These are phyloP conservation scores for Bonia amplexicaulis DNA, from an alignment of 176 grass and related monocot species.

Conservation along the genomic window DNA sequence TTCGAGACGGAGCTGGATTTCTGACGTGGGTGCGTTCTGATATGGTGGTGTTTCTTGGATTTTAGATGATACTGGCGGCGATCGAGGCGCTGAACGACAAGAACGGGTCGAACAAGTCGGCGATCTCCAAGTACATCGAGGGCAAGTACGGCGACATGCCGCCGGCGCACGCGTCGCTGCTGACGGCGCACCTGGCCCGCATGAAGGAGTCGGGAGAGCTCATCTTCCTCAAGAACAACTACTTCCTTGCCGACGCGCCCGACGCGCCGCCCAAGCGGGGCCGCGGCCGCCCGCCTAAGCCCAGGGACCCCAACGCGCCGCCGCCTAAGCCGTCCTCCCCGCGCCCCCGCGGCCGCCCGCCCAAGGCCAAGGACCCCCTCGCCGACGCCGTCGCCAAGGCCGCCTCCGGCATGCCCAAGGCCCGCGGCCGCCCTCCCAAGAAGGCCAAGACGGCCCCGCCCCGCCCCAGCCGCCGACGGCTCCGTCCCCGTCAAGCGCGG, in stretches of 20 bases:
- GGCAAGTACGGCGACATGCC: constrained; percentile 58
- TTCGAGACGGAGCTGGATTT: neutral
- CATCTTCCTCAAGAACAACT: constrained; percentile 74
- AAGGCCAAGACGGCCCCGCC: constrained; percentile 30
- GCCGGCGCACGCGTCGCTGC: constrained; percentile 60
- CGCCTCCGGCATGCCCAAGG: constrained; percentile 47
- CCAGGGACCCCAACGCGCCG: constrained; percentile 29
- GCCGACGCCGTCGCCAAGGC: constrained; percentile 40
- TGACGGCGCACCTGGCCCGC: constrained; percentile 76
- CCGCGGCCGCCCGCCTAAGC: constrained; percentile 66
- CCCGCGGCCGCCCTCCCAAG: constrained; percentile 64
- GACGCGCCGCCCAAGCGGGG: constrained; percentile 67
- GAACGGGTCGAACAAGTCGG: constrained; percentile 76
- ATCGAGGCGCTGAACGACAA: constrained; percentile 55
- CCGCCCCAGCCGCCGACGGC: neutral
- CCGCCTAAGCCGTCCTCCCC: constrained; percentile 24
- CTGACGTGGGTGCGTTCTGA: neutral
- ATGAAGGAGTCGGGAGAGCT: constrained; percentile 91
- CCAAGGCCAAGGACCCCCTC: constrained; percentile 54
- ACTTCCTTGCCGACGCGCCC: constrained; percentile 46
- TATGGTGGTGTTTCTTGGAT: neutral
- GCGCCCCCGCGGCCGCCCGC: constrained; percentile 51
- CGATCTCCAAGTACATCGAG: constrained; percentile 83
- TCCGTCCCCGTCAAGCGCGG: constrained; percentile 53
- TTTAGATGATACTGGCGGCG: constrained; percentile 76